These are phyloP conservation scores for Asparagopsis taxiformis DNA, from an alignment of 31 red algal genomes.

Conservation along the genomic window DNA sequence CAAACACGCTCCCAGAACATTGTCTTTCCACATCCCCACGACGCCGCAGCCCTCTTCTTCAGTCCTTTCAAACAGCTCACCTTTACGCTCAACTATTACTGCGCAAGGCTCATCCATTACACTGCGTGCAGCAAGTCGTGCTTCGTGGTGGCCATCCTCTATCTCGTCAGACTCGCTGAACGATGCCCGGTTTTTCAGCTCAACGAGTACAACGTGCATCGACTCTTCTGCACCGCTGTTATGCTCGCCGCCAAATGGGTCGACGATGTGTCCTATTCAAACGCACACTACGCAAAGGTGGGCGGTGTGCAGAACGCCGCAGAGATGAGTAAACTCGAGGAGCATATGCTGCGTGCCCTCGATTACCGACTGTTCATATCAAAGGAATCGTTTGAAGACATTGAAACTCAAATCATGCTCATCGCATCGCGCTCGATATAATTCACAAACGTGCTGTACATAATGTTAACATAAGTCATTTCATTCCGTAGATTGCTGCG, in stretches of 20 bases:
- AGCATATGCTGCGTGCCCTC: constrained; percentile 49
- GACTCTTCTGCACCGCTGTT: constrained; percentile 65
- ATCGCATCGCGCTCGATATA: constrained; percentile 3
- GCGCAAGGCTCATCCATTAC: constrained; percentile 31
- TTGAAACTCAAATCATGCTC: constrained; percentile 49
- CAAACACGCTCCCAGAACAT: background rate
- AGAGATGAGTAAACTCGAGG: constrained; percentile 79
- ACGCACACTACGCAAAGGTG: constrained; percentile 76
- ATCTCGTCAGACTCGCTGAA: constrained; percentile 28
- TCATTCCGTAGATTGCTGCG: no score
- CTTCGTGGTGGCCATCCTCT: constrained; percentile 57
- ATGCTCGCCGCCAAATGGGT: constrained; percentile 87
- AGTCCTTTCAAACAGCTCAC: constrained; percentile 15
- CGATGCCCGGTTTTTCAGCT: constrained; percentile 9
- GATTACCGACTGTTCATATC: constrained; percentile 55
- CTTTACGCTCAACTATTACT: constrained; percentile 52
- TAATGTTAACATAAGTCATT: no score
- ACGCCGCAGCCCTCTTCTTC: constrained; percentile 40
- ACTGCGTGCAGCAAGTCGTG: constrained; percentile 61
- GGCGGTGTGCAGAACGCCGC: constrained; percentile 52
- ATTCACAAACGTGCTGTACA: no score
- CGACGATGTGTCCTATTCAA: constrained; percentile 79
- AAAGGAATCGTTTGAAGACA: constrained; percentile 35
- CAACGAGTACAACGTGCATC: constrained; percentile 74
- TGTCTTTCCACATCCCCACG: constrained; percentile 1